Percentiles rank a stretch among this genome's conserved stretches.
Evolutionary conservation across 768 basidiomycete species (phyloP).

Genomic region (Rhizopogon rudus): DNA sequence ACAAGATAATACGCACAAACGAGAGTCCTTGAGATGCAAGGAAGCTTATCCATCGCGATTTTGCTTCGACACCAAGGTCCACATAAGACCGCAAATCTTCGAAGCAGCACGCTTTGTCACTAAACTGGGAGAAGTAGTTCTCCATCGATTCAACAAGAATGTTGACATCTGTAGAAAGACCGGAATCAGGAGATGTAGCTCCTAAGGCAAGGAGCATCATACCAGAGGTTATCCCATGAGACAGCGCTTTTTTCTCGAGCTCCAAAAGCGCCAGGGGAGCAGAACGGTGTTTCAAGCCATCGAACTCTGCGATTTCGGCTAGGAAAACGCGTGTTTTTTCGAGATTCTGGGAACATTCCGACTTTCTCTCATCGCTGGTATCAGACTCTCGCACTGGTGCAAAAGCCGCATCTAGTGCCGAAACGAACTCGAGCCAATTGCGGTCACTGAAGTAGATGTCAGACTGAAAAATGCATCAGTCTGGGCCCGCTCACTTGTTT

Average conservation of each 20-base stretch:
- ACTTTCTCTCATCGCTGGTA: slow-evolving; percentile 31
- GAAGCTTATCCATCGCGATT: slow-evolving; percentile 48
- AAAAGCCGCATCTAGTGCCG: slow-evolving; percentile 68
- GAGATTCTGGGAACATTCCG: slow-evolving; percentile 34
- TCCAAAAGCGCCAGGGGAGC: slow-evolving; percentile 72
- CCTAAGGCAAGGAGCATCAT: slow-evolving; percentile 7
- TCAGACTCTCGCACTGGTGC: slow-evolving; percentile 27
- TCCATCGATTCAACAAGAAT: slow-evolving; percentile 47
- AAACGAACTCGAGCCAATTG: slow-evolving; percentile 82
- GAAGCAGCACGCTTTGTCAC: slow-evolving; percentile 81
- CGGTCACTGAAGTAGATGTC: slow-evolving; percentile 54
- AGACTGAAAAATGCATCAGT: slow-evolving; percentile 2
- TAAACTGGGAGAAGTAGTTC: slow-evolving; percentile 66
- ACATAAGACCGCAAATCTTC: slow-evolving; percentile 79
- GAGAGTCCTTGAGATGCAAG: slow-evolving; percentile 42
- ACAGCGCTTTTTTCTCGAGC: slow-evolving; percentile 56
- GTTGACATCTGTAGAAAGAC: slow-evolving; percentile 33
- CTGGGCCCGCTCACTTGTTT: slow-evolving; percentile 41
- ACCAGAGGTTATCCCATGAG: slow-evolving; percentile 47
- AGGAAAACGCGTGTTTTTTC: slow-evolving; percentile 48
- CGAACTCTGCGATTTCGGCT: slow-evolving; percentile 49
- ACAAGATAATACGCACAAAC: slow-evolving; percentile 37
- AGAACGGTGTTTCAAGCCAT: slow-evolving; percentile 71
- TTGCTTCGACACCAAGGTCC: slow-evolving; percentile 40
- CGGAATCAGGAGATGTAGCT: neutral